Percentiles rank a stretch among this genome's conserved stretches.
phyloP scores from a whole-genome alignment of 179 eudicot genomes.

The Nepenthes alata region DNA sequence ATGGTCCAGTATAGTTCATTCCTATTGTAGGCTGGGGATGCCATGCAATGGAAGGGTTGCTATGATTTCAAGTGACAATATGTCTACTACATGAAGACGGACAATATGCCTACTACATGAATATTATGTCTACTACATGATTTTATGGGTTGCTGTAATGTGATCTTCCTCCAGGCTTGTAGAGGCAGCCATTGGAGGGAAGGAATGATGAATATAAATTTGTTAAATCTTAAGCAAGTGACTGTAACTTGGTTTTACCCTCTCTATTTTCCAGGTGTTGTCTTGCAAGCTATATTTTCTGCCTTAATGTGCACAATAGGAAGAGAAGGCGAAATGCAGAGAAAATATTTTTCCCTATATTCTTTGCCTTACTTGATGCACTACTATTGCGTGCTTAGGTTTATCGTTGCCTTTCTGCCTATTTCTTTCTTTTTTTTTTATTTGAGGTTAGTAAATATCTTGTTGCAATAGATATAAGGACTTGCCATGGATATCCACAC shows the following conservation, averaged over 20 bases:
- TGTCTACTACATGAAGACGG: no score
- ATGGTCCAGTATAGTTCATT: not conserved
- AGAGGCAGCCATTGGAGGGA: no score
- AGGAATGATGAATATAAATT: no score
- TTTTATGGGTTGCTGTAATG: no score
- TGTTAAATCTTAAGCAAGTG: no score
- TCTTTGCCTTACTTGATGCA: constrained; percentile 81
- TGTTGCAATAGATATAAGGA: no score
- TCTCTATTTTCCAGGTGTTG: constrained; percentile 47
- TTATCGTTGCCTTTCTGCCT: not conserved
- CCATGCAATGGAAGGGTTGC: no score
- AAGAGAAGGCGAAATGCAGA: constrained; percentile 38
- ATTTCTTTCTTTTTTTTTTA: not conserved
- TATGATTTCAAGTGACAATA: no score
- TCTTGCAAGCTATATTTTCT: constrained; percentile 65
- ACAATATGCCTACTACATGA: no score
- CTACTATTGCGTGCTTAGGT: constrained; percentile 84
- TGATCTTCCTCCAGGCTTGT: no score
- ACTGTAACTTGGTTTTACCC: not conserved
- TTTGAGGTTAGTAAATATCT: not conserved
- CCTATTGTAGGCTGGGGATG: not conserved
- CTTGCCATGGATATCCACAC: no score
- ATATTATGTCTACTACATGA: no score
- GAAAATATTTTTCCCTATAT: constrained; percentile 47
- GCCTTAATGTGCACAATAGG: constrained; percentile 30